Percentiles rank a stretch among this genome's conserved stretches.
Conservation (phyloP, 371 early-diverging fungal genomes). For the Mucor velutinosus region DNA sequence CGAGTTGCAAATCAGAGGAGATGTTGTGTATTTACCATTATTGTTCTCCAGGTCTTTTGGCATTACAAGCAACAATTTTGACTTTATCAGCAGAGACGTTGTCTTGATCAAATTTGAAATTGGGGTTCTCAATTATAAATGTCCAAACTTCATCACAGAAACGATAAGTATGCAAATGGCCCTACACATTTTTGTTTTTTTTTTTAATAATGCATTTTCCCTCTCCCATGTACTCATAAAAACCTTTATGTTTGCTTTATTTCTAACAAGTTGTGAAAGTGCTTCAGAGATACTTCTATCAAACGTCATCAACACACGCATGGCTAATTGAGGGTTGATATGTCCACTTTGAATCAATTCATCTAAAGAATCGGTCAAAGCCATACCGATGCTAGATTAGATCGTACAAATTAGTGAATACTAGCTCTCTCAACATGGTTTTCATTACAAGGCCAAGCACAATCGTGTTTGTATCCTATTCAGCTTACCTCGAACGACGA, state of each 20-base stretch:
- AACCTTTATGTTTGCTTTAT: conserved; percentile 52
- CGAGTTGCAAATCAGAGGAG: not conserved
- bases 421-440: not conserved
- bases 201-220: not conserved
- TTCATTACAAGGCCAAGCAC: not conserved
- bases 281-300: conserved; percentile 51
- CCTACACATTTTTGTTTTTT: conserved; percentile 46
- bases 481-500: conserved; percentile 49
- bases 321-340: conserved; percentile 94
- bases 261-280: conserved; percentile 46
- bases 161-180: conserved; percentile 86
- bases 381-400: conserved; percentile 75
- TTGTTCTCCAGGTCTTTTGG: conserved; percentile 71
- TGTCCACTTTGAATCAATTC: conserved; percentile 91
- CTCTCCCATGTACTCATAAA: not conserved
- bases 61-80: conserved; percentile 91
- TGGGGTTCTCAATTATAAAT: conserved; percentile 87
- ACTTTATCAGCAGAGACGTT: conserved; percentile 80
- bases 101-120: conserved; percentile 87
- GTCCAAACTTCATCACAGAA: conserved; percentile 98
- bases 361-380: conserved; percentile 95
- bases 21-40: conserved; percentile 13
- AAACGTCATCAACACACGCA: conserved; percentile 87
- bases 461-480: not conserved
- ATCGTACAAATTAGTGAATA: not conserved